Conservation (phyloP, 495 filamentous ascomycete species). For the Penicillium diatomitis region DNA sequence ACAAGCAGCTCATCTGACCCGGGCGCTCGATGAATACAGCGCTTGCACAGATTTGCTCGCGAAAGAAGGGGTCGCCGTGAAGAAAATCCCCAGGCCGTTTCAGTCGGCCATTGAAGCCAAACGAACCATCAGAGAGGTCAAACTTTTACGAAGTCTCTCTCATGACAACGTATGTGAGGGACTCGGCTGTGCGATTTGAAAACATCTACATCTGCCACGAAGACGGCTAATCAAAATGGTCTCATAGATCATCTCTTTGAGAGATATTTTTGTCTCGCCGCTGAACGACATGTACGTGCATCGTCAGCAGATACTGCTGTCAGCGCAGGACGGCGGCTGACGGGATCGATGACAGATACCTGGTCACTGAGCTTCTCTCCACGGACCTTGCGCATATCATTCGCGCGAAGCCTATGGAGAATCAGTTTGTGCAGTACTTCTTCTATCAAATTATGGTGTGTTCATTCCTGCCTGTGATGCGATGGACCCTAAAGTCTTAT, state of each 20-base stretch:
- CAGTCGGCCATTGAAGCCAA: neutral
- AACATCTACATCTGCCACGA: neutral
- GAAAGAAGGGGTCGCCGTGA: neutral
- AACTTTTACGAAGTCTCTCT: neutral
- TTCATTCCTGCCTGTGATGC: neutral
- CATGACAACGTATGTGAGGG: neutral
- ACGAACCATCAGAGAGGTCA: neutral
- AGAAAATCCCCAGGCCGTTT: neutral
- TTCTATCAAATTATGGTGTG: slow-evolving; percentile 92
- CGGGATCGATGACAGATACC: slow-evolving; percentile 55
- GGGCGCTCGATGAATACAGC: neutral
- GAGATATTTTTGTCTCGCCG: neutral
- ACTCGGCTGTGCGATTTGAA: neutral
- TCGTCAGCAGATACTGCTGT: no score
- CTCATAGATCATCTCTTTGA: neutral
- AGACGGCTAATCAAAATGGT: neutral
- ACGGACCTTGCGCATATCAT: slow-evolving; percentile 93
- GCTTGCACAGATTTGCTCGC: neutral
- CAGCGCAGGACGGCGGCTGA: no score
- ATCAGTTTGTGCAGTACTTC: slow-evolving; percentile 99
- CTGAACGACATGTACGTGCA: neutral
- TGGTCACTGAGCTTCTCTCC: slow-evolving; percentile 93
- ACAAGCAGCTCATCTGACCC: neutral
- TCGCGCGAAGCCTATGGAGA: slow-evolving; percentile 90
- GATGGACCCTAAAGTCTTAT: no score